Evolutionary conservation across 352 stramenopile species (phyloP).

Genomic region (Elongisporangium prolatum): DNA sequence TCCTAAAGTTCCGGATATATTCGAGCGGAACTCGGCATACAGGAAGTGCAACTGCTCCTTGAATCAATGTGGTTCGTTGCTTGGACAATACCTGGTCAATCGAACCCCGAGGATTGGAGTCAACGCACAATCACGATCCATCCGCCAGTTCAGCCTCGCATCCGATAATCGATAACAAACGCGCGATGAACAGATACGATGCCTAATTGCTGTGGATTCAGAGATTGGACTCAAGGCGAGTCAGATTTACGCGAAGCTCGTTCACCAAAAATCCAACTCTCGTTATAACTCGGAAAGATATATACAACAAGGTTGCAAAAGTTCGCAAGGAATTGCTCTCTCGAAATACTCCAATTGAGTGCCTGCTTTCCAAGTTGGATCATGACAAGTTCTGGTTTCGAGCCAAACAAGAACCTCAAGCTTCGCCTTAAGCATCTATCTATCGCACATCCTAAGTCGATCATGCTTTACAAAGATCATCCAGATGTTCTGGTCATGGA

Average conservation of each 20-base stretch:
- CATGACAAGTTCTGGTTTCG: neutral
- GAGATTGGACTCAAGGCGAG: slow-evolving; percentile 4
- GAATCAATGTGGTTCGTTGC: no score
- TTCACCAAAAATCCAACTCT: neutral
- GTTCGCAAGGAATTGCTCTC: neutral
- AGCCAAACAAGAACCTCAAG: slow-evolving; percentile 1
- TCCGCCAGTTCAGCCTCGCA: slow-evolving; percentile 2
- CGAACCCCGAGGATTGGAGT: no score
- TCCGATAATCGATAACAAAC: slow-evolving; percentile 5
- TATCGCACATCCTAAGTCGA: slow-evolving; percentile 6
- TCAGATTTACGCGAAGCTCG: neutral
- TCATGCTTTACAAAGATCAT: slow-evolving; percentile 11
- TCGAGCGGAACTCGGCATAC: no score
- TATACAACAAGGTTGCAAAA: slow-evolving; percentile 6
- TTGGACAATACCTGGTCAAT: no score
- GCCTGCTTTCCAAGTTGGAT: slow-evolving; percentile 1
- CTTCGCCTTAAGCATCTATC: slow-evolving; percentile 6
- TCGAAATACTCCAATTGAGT: slow-evolving; percentile 3
- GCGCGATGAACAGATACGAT: neutral
- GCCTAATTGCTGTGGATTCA: neutral
- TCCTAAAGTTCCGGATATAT: no score
- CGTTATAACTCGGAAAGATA: neutral
- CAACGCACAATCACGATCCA: no score
- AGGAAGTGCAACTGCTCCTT: no score
- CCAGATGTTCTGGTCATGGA: no score